Base-by-base conservation (phyloP, 176 grass and related monocot species). In the Oryza officinalis region DNA sequence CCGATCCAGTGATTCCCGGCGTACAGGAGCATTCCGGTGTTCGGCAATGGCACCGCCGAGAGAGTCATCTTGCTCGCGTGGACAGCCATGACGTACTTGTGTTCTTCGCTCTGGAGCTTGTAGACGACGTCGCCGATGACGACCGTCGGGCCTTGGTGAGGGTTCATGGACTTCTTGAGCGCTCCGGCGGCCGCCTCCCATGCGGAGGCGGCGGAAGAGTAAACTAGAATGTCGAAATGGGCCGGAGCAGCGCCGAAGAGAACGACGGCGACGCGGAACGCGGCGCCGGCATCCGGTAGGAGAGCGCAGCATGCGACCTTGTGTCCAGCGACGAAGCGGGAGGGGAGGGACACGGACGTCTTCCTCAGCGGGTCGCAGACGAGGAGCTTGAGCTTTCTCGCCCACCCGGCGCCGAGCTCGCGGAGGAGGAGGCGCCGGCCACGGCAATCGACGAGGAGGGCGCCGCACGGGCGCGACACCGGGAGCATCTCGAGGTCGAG, bases 1-100 rank as follows among this genome's bases (percentile, higher is more conserved):
- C 88, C 91, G 25, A 93, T 77, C 78, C 78, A 88, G 28, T 86
- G 74, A 68, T 93, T 93, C 4, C 91, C 88, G 1, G 38, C 8
- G 63, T 80, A 65, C 0, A 93, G 70, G 2, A 1, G 13, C 35
- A 22, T 77, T 23, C 35, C 25, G 18, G 27, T 23, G 33, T 77
- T 26, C 3, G 91, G 91, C 1, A 85, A 47, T n/a, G 82, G 41
- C 26, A 93, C 59, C 38, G 69, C 86, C 0, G 91, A 75, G 25
- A 93, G 67, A 17, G 17, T 49, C 57, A 90, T 63, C 22, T n/a
- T 70, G 72, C 13, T 23, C 4, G 45, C 61, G 71, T 93, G 38
- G 10, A 93, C 8, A 10, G 31, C 67, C 77, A 93, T 67, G 40
- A 93, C 50, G 81, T 82, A 93, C 8, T 69, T 80, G 4, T 28